These are phyloP conservation scores for Nigrospora oryzae DNA, from an alignment of 2,329 filamentous ascomycete genomes.

Conservation along the genomic window DNA sequence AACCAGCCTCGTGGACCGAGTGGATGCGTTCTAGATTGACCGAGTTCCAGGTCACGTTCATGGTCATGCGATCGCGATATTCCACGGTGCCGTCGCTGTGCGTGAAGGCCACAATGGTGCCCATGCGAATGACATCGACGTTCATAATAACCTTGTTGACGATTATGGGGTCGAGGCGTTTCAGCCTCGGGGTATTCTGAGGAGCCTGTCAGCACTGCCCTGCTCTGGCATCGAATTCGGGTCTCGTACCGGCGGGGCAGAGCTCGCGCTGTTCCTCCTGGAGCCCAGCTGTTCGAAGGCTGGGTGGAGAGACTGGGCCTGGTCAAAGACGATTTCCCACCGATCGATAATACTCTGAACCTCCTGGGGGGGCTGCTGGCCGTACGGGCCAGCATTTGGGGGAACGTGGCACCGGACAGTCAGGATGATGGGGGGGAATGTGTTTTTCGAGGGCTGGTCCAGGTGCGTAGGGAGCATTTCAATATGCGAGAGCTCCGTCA, in stretches of 20 bases:
- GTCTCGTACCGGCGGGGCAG: conserved; percentile 11
- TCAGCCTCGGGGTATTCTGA: conserved; percentile 32
- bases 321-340: conserved; percentile 70
- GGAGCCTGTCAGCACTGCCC: conserved; percentile 7
- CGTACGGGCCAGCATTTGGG: conserved; percentile 44
- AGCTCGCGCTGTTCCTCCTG: conserved; percentile 45
- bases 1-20: conserved; percentile 69
- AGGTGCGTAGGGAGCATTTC: conserved; percentile 62
- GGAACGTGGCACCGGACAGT: conserved; percentile 61
- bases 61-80: conserved; percentile 67
- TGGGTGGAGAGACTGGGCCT: conserved; percentile 58
- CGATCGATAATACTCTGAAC: conserved; percentile 68
- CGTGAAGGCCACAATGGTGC: conserved; percentile 62
- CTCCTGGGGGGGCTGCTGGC: conserved; percentile 41
- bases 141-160: conserved; percentile 64
- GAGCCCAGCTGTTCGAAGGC: conserved; percentile 68
- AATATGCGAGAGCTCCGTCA: conserved; percentile 63
- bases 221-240: neutral
- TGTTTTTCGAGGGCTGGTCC: conserved; percentile 49
- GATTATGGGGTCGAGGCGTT: conserved; percentile 58
- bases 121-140: conserved; percentile 59
- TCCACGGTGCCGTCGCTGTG: conserved; percentile 77
- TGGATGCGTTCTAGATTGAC: conserved; percentile 57
- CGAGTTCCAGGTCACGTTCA: conserved; percentile 59
- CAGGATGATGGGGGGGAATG: conserved; percentile 54